Evolutionary conservation across 441 rosid genomes (phyloP).

Genomic region (Gossypium laxum): DNA sequence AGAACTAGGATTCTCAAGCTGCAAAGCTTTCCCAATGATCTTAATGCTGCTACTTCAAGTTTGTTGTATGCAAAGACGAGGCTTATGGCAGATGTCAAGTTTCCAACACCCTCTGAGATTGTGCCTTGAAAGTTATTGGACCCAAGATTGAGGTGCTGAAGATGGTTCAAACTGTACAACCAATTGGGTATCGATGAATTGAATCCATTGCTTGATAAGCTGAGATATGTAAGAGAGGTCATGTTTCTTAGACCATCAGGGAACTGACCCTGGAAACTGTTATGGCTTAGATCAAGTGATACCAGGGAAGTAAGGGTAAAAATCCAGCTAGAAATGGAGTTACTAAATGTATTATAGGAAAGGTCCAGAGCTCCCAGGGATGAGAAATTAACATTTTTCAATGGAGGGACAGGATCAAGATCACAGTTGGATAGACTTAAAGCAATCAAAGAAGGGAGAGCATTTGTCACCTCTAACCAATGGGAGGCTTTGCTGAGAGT

Average conservation of each 20-base stretch:
- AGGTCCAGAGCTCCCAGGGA: not conserved
- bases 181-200: slow-evolving; percentile 18
- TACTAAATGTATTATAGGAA: not conserved
- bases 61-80: not conserved
- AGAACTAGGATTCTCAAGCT: not conserved
- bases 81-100: not conserved
- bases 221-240: slow-evolving; percentile 22
- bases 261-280: slow-evolving; percentile 8
- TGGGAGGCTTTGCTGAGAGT: slow-evolving; percentile 10
- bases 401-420: not conserved
- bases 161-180: slow-evolving; percentile 10
- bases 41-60: not conserved
- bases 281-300: slow-evolving; percentile 14
- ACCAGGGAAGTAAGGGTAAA: not conserved
- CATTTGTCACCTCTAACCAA: not conserved
- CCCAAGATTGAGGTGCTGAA: slow-evolving; percentile 7
- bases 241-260: slow-evolving; percentile 18
- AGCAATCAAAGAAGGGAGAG: slow-evolving; percentile 4
- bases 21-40: slow-evolving; percentile 13
- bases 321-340: not conserved
- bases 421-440: not conserved
- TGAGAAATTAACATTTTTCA: not conserved
- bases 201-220: slow-evolving; percentile 6
- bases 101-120: slow-evolving; percentile 5
- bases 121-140: slow-evolving; percentile 14